Conservation (phyloP, 1,284 basidiomycete species). For the Heterobasidion occidentale region DNA sequence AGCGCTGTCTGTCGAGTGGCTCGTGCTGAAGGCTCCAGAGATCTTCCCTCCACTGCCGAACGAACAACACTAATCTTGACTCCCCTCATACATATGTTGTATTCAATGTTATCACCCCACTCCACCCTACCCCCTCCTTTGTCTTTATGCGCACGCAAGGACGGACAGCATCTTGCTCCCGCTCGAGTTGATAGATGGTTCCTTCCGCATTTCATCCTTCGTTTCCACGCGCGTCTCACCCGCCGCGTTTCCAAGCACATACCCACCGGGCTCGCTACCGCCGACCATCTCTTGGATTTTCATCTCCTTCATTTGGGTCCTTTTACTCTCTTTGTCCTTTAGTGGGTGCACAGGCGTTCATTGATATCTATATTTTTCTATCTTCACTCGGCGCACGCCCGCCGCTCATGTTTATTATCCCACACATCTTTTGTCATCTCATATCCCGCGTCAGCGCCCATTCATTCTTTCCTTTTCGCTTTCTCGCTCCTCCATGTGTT, state of each 20-base stretch:
- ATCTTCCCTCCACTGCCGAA: constrained; percentile 34
- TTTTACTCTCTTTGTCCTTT: background rate
- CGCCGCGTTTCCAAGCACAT: background rate
- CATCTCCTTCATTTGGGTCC: background rate
- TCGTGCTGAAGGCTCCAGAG: constrained; percentile 80
- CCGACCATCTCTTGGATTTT: background rate
- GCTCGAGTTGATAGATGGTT: background rate
- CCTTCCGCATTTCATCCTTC: background rate
- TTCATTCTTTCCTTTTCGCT: background rate
- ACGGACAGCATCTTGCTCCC: background rate
- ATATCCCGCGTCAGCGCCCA: background rate
- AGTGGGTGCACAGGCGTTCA: background rate
- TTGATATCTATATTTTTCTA: background rate
- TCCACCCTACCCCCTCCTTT: background rate
- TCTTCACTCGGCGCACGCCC: background rate
- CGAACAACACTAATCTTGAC: constrained; percentile 1
- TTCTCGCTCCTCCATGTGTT: background rate
- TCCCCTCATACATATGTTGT: background rate
- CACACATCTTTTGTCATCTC: background rate
- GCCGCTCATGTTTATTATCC: background rate
- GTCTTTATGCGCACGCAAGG: background rate
- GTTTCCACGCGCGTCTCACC: background rate
- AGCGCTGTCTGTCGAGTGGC: constrained; percentile 85
- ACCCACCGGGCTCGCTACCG: background rate
- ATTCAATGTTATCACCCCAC: constrained; percentile 5